Evolutionary conservation across 495 filamentous ascomycete species (phyloP).

Genomic region (Usnea hakonensis): DNA sequence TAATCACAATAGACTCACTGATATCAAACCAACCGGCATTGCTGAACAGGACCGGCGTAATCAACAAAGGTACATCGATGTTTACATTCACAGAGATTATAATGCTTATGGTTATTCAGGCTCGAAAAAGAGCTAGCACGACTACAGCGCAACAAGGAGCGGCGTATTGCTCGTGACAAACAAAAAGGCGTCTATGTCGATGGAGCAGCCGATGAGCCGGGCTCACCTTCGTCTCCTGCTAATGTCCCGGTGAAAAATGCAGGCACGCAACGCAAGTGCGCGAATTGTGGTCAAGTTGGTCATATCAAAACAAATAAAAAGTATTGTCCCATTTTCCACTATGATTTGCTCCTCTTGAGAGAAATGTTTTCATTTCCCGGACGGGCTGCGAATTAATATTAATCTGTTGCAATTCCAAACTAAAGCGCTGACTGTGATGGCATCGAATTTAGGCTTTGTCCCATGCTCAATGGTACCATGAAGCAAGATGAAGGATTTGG

Average conservation of each 20-base stretch:
- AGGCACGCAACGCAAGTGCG: slow-evolving; percentile 86
- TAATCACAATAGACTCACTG: slow-evolving; percentile 42
- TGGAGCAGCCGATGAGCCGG: slow-evolving; percentile 36
- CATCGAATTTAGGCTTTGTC: slow-evolving; percentile 61
- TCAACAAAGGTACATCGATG: slow-evolving; percentile 39
- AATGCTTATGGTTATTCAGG: slow-evolving; percentile 33
- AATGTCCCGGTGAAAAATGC: slow-evolving; percentile 37
- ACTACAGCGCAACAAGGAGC: slow-evolving; percentile 82
- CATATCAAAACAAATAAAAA: slow-evolving; percentile 99
- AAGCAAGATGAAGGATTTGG: slow-evolving; percentile 57
- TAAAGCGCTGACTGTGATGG: slow-evolving; percentile 23
- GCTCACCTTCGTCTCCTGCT: slow-evolving; percentile 39
- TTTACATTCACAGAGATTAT: slow-evolving; percentile 6
- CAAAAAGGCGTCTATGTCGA: slow-evolving; percentile 59
- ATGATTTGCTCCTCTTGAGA: neutral
- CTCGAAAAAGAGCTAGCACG: slow-evolving; percentile 71
- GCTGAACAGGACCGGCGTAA: slow-evolving; percentile 58
- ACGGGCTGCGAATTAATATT: slow-evolving; percentile 8
- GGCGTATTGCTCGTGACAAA: slow-evolving; percentile 83
- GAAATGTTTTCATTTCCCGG: slow-evolving; percentile 2
- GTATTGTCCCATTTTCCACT: slow-evolving; percentile 36
- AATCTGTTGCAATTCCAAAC: slow-evolving; percentile 12
- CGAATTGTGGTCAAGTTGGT: slow-evolving; percentile 89
- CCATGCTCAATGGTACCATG: slow-evolving; percentile 79
- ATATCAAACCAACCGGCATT: slow-evolving; percentile 66